A percentile compares a stretch with the other conserved stretches of the same genome.
phyloP scores from a whole-genome alignment of 345 rosid genomes.

The Eucalyptus tenuipes region DNA sequence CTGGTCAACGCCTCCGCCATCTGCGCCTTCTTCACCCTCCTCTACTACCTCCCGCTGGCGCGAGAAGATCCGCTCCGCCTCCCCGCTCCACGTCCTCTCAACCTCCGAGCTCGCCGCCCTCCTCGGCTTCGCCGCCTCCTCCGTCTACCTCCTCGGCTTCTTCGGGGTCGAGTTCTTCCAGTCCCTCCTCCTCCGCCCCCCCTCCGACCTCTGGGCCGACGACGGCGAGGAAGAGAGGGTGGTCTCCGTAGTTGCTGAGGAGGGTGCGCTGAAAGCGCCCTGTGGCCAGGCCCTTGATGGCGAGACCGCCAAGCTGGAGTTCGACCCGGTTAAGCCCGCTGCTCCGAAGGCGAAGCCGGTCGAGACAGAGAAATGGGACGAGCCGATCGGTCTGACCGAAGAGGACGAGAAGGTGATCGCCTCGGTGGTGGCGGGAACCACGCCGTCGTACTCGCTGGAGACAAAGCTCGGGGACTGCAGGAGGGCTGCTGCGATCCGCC shows the following conservation, averaged over 20 bases:
- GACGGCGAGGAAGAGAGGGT: background rate
- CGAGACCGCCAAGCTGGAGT: background rate
- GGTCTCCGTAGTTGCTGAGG: slow-evolving; percentile 1
- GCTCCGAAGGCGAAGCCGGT: background rate
- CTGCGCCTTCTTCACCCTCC: slow-evolving; percentile 15
- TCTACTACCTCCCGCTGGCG: slow-evolving; percentile 28
- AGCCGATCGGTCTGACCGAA: background rate
- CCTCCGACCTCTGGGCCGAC: background rate
- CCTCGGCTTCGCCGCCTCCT: slow-evolving; percentile 8
- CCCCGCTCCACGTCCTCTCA: slow-evolving; percentile 18
- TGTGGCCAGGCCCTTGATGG: slow-evolving; percentile 9
- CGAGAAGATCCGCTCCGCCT: slow-evolving; percentile 23
- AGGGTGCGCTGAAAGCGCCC: background rate
- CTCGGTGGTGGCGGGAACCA: background rate
- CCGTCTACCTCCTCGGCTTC: slow-evolving; percentile 10
- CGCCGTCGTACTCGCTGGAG: background rate
- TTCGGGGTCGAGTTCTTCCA: slow-evolving; percentile 1
- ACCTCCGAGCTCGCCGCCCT: slow-evolving; percentile 13
- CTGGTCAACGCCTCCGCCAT: slow-evolving; percentile 15
- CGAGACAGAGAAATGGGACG: background rate
- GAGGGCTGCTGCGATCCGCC: background rate
- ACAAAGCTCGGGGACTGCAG: background rate
- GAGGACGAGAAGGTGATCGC: background rate
- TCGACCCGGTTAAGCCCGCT: background rate
- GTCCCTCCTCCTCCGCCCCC: background rate